phyloP scores from a whole-genome alignment of 768 basidiomycete species.

The Psilocybe cubensis region DNA sequence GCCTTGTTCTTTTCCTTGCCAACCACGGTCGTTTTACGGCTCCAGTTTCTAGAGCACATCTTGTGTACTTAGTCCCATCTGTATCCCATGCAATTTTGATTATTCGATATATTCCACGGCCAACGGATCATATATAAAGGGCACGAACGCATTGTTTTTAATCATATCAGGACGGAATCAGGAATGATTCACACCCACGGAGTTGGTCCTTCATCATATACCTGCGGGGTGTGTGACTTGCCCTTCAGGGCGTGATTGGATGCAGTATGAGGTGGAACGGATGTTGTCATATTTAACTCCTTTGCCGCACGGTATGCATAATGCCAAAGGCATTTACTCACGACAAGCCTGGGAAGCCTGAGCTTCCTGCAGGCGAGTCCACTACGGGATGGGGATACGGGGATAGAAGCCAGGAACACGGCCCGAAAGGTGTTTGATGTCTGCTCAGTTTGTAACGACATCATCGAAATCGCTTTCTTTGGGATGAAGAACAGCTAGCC shows the following conservation, averaged over 20 bases:
- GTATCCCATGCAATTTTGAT: not conserved
- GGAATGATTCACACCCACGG: not conserved
- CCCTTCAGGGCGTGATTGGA: not conserved
- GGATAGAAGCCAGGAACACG: not conserved
- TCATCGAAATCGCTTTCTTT: not conserved
- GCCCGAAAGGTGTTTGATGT: not conserved
- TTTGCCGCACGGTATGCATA: not conserved
- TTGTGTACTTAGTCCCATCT: not conserved
- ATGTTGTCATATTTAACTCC: not conserved
- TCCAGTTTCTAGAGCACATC: not conserved
- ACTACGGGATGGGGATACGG: not conserved
- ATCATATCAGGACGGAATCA: not conserved
- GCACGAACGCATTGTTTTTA: too few relatives aligned
- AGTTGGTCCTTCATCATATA: too few relatives aligned
- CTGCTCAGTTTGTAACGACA: not conserved
- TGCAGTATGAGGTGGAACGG: not conserved
- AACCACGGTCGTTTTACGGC: not conserved
- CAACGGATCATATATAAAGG: too few relatives aligned
- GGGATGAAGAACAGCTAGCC: not conserved
- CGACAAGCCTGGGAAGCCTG: conserved; percentile 1
- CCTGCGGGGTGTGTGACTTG: too few relatives aligned
- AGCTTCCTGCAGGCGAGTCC: too few relatives aligned
- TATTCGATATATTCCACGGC: not conserved
- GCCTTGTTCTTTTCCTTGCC: not conserved
- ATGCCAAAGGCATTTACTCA: not conserved